Conservation (phyloP, 2,329 filamentous ascomycete genomes). For the Penicillium brasilianum region DNA sequence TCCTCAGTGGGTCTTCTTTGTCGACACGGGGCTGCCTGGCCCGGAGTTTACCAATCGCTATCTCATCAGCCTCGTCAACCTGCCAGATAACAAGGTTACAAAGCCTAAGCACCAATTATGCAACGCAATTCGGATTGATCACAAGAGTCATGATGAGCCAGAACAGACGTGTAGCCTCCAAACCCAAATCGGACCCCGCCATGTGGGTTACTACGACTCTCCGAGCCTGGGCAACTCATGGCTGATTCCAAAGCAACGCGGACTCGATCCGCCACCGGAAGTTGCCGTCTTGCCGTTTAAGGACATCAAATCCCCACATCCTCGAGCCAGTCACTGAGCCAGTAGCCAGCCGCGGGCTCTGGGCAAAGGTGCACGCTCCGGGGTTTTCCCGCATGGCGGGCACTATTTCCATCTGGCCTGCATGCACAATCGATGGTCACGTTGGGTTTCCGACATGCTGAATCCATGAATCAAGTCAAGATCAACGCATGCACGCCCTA, state of each 20-base stretch:
- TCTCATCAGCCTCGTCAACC: background rate
- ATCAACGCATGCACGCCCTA: background rate
- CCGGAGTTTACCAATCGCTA: background rate
- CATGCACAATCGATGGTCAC: background rate
- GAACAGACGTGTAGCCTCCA: background rate
- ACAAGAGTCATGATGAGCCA: constrained; percentile 2
- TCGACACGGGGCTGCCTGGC: background rate
- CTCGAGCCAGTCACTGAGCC: background rate
- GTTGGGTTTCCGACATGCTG: background rate
- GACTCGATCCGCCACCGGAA: constrained; percentile 8
- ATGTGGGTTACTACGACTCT: background rate
- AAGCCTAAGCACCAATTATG: background rate
- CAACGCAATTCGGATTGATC: background rate
- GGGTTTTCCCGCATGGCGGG: constrained; percentile 8
- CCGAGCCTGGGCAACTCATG: background rate
- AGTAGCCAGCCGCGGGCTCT: background rate
- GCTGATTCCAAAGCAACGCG: constrained; percentile 7
- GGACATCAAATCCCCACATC: background rate
- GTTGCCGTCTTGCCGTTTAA: constrained; percentile 10
- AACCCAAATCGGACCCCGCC: constrained; percentile 1
- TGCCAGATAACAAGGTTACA: background rate
- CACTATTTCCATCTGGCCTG: background rate
- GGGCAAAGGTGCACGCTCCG: background rate
- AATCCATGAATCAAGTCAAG: background rate
- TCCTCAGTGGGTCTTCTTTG: background rate